Evolutionary conservation across 331 rosid species (phyloP).

Genomic region (Phaseolus coccineus): DNA sequence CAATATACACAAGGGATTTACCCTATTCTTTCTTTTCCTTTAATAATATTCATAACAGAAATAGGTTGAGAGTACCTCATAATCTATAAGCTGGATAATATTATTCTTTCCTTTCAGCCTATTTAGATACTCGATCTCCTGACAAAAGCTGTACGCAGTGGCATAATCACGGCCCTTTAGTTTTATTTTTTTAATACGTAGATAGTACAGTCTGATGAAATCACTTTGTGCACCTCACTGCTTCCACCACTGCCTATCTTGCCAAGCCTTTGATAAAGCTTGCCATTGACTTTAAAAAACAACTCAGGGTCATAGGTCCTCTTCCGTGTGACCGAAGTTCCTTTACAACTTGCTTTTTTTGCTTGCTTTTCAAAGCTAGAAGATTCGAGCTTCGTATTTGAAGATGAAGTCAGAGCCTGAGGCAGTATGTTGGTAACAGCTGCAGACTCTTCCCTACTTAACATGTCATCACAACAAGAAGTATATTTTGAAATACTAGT

Average conservation of each 20-base stretch:
- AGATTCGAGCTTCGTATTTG: slow-evolving; percentile 60
- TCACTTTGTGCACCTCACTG: slow-evolving; percentile 94
- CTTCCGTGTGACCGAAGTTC: slow-evolving; percentile 61
- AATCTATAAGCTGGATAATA: slow-evolving; percentile 82
- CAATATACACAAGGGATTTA: too few species aligned
- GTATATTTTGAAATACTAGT: slow-evolving; percentile 30
- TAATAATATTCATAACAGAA: slow-evolving; percentile 5
- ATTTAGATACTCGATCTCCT: slow-evolving; percentile 87
- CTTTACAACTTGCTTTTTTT: slow-evolving; percentile 61
- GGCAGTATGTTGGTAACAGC: slow-evolving; percentile 52
- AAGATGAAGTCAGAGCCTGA: slow-evolving; percentile 52
- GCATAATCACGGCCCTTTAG: slow-evolving; percentile 87
- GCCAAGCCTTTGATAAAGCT: slow-evolving; percentile 91
- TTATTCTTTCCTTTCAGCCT: slow-evolving; percentile 77
- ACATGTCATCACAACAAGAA: slow-evolving; percentile 47
- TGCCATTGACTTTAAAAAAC: slow-evolving; percentile 83
- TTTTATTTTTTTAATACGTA: slow-evolving; percentile 80
- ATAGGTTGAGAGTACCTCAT: slow-evolving; percentile 62
- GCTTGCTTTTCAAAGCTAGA: slow-evolving; percentile 62
- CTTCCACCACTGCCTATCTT: slow-evolving; percentile 95
- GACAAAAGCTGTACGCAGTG: slow-evolving; percentile 88
- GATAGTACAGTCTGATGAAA: slow-evolving; percentile 83
- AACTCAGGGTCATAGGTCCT: slow-evolving; percentile 76
- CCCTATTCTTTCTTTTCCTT: too few species aligned
- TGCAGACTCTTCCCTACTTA: slow-evolving; percentile 46